Conservation (phyloP, 345 rosid genomes). For the Noccaea caerulescens region DNA sequence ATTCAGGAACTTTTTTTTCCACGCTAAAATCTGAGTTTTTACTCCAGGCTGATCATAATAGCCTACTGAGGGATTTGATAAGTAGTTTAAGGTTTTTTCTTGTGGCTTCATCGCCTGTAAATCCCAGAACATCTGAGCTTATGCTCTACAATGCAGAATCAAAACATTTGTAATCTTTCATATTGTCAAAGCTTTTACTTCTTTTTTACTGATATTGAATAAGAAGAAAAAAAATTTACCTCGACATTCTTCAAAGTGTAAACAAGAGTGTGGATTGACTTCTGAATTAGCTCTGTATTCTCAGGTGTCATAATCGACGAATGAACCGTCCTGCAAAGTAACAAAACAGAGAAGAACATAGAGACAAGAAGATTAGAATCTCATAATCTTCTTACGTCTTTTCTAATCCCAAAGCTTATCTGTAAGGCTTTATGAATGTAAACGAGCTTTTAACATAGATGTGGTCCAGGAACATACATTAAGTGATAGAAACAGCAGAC, state of each 20-base stretch:
- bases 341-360: not conserved
- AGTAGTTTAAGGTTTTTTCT: slow-evolving; percentile 84
- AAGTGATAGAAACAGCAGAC: slow-evolving; percentile 9
- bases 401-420: slow-evolving; percentile 21
- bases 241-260: slow-evolving; percentile 93
- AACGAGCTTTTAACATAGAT: slow-evolving; percentile 22
- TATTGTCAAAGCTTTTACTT: not conserved
- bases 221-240: slow-evolving; percentile 50
- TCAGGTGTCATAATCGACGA: slow-evolving; percentile 90
- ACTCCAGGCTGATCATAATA: slow-evolving; percentile 53
- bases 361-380: slow-evolving; percentile 5
- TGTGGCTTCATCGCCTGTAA: slow-evolving; percentile 96
- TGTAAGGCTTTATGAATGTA: not conserved
- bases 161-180: not conserved
- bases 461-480: slow-evolving; percentile 12
- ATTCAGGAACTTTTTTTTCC: not conserved
- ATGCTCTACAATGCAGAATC: slow-evolving; percentile 63
- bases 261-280: slow-evolving; percentile 81
- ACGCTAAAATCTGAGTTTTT: slow-evolving; percentile 11
- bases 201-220: not conserved
- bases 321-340: slow-evolving; percentile 61
- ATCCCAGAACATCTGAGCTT: slow-evolving; percentile 94
- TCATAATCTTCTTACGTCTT: not conserved
- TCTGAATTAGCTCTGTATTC: slow-evolving; percentile 82
- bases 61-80: slow-evolving; percentile 94